phyloP scores from a whole-genome alignment of 2,329 filamentous ascomycete species.

The Microdochium trichocladiopsis region DNA sequence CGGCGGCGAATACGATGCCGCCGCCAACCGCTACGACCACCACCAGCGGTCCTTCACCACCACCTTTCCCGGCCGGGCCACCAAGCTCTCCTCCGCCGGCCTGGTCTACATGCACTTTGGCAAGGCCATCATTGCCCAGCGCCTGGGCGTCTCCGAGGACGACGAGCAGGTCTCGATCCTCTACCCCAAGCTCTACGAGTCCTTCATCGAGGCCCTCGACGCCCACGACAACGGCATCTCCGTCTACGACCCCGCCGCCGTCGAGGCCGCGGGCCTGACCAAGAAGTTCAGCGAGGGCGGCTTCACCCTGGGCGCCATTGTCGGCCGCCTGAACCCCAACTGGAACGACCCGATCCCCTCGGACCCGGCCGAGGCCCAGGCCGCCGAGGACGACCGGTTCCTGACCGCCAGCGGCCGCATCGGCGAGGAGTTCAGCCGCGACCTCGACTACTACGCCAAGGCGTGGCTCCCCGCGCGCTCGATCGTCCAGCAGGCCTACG shows the following conservation, averaged over 20 bases:
- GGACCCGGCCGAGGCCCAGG: slow-evolving; percentile 54
- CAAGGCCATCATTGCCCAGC: slow-evolving; percentile 65
- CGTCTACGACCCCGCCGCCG: slow-evolving; percentile 64
- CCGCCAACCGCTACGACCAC: slow-evolving; percentile 81
- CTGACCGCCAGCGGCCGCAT: slow-evolving; percentile 71
- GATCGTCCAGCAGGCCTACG: slow-evolving; percentile 71
- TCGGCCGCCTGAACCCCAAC: slow-evolving; percentile 71
- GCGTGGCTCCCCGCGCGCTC: slow-evolving; percentile 85
- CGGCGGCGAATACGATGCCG: slow-evolving; percentile 84
- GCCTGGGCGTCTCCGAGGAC: slow-evolving; percentile 47
- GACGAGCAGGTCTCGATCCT: slow-evolving; percentile 65
- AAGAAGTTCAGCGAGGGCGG: slow-evolving; percentile 80
- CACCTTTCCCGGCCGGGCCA: slow-evolving; percentile 75
- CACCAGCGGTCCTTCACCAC: slow-evolving; percentile 88
- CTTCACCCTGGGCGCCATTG: slow-evolving; percentile 78
- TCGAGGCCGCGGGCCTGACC: slow-evolving; percentile 64
- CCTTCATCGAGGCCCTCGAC: slow-evolving; percentile 93
- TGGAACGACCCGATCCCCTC: slow-evolving; percentile 61
- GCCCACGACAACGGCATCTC: slow-evolving; percentile 96
- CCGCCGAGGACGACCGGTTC: slow-evolving; percentile 77
- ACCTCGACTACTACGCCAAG: slow-evolving; percentile 66
- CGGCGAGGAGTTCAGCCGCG: slow-evolving; percentile 79
- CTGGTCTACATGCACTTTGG: slow-evolving; percentile 97
- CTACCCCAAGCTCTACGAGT: slow-evolving; percentile 83
- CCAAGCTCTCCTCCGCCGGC: slow-evolving; percentile 89